Base-by-base conservation (phyloP, 306 rosid species). In the Gleditsia sinensis region DNA sequence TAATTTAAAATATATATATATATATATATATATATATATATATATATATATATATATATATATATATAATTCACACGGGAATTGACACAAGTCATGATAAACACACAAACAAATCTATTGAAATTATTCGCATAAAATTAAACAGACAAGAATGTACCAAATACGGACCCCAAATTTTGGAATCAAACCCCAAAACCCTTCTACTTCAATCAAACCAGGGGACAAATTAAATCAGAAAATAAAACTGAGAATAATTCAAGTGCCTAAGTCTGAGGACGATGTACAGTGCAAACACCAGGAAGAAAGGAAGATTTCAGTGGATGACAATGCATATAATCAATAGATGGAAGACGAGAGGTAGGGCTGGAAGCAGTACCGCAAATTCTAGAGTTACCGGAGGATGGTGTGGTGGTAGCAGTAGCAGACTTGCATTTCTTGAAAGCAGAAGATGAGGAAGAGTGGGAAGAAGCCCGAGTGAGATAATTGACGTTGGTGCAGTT, bases 401-500 rank as follows among this genome's bases (percentile, higher is more conserved):
- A 62, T 62, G 17, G 49, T 23, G 49, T 3, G 10, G 63, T 9
- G n/a, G 58, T 3, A 12, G 49, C 6, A 55, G 58, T 3, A 12
- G 49, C 6, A 55, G 69, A 20, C 10, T 57, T 42, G 55, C 2
- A 33, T 76, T 71, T 75, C 1, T 78, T 57, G 61, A 48, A 14
- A 4, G 77, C 57, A 23, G 88, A 55, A 70, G 78, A 60, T 0
- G 82, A 69, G 6, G 85, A 32, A 2, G 80, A 79, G 3, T 43
- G 77, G 4, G 77, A 7, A 24, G 84, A 67, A 54, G 71, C 5
- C 16, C 71, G 17, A 69, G 72, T 7, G 37, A 11, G 62, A 24
- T 33, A 51, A 32, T 16, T 7, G 48, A 61, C 74, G 82, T 90
- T 92, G 82, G 92, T 82, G 78, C 88, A 56, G 43, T 92, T 92